Conservation (phyloP, 164 flowering plant species). For the Cinnamomum micranthum region DNA sequence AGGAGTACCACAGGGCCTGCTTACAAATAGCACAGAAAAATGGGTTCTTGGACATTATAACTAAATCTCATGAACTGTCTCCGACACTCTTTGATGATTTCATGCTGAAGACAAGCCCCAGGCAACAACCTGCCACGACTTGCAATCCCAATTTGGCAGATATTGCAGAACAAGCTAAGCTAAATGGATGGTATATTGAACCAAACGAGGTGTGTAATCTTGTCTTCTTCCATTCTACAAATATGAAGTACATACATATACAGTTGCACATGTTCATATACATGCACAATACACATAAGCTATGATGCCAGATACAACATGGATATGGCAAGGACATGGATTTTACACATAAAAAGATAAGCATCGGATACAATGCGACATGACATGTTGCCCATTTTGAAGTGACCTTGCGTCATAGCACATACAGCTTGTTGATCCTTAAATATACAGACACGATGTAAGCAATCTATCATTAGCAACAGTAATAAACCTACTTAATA, state of each 20-base stretch:
- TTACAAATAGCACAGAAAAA: slow-evolving; percentile 44
- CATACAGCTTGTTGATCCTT: no score
- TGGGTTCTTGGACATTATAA: slow-evolving; percentile 35
- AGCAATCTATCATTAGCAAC: no score
- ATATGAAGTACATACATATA: no score
- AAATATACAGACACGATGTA: neutral
- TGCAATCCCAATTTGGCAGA: slow-evolving; percentile 19
- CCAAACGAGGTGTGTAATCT: slow-evolving; percentile 45
- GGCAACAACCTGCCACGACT: neutral
- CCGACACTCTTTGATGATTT: neutral
- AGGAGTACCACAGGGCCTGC: slow-evolving; percentile 37
- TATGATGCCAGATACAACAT: no score
- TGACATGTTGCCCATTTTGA: no score
- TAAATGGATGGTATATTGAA: slow-evolving; percentile 59
- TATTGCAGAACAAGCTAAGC: slow-evolving; percentile 40
- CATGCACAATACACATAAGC: no score
- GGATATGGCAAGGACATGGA: no score
- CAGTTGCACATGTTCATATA: no score
- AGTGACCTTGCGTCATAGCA: no score
- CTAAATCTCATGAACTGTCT: neutral
- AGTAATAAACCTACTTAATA: no score
- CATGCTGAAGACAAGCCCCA: slow-evolving; percentile 6
- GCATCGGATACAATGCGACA: no score
- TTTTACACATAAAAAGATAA: no score
- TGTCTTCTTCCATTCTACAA: neutral